A percentile compares a stretch with the other conserved stretches of the same genome.
phyloP scores from a whole-genome alignment of 2,329 filamentous ascomycete genomes.

The Zymoseptoria pseudotritici region DNA sequence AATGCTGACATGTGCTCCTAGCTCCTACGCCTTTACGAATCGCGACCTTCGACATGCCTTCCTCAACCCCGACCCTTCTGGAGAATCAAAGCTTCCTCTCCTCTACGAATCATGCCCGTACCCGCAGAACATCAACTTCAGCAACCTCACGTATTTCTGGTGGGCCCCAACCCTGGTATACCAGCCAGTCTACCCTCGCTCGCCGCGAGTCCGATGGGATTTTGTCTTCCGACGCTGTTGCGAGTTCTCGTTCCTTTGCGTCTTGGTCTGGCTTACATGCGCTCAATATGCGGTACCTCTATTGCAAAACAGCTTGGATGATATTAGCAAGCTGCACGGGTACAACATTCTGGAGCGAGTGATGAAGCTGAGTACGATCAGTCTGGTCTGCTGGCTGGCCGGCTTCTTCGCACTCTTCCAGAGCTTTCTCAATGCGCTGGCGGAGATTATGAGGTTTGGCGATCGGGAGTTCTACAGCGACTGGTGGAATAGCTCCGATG shows the following conservation, averaged over 20 bases:
- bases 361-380: conserved; percentile 93
- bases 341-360: conserved; percentile 78
- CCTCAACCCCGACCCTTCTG: conserved; percentile 60
- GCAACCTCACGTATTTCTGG: conserved; percentile 92
- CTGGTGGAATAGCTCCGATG: conserved; percentile 91
- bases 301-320: conserved; percentile 79
- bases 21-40: conserved; percentile 91
- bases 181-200: conserved; percentile 90
- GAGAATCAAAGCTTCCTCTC: conserved; percentile 65
- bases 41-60: conserved; percentile 87
- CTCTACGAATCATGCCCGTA: conserved; percentile 81
- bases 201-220: conserved; percentile 70
- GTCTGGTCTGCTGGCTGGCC: conserved; percentile 90
- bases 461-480: conserved; percentile 94
- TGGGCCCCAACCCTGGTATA: conserved; percentile 95
- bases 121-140: conserved; percentile 79
- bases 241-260: conserved; percentile 69
- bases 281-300: conserved; percentile 92
- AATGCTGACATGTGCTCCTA: background rate
- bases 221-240: conserved; percentile 78
- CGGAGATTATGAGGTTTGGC: conserved; percentile 81
- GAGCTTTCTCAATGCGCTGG: conserved; percentile 80
- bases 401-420: conserved; percentile 98
- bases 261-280: conserved; percentile 81
- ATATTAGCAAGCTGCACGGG: conserved; percentile 73